Base-by-base conservation (phyloP, 1,139 yeast species). In the Taiozyma sp. region DNA sequence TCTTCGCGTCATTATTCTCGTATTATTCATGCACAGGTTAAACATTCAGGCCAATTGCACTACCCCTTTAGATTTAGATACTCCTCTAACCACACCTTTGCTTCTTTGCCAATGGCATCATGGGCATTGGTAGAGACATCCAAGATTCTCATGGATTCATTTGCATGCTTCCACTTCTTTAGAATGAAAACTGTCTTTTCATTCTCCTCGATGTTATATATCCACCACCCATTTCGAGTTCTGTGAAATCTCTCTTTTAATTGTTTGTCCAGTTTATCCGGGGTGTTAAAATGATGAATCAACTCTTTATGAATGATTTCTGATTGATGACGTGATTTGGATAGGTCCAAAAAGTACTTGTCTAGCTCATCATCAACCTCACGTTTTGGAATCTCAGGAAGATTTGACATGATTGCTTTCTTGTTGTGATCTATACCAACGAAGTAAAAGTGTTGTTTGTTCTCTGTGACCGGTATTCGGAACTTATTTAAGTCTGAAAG, bases 221-320 rank as follows among this genome's bases (percentile, higher is more conserved):
- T 51, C 64, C 64, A 62, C 64, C 65, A 62, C 1, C 62, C 62
- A 46, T 58, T 58, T 28, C 51, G 51, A 6, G 57, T 55, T 9
- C 57, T 47, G 27, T 49, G 50, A n/a, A 62, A 48, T 39, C 50
- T 57, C 42, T 62, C 65, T n/a, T 46, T 28, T 39, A 52, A 36
- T 23, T 46, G 49, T 4, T 16, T 28, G n/a, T 48, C 46, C 3
- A n/a, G 12, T 28, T 30, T 46, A 16, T 48, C 49, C 7, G 49
- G 10, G 12, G 49, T 27, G 8, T 28, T 48, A 14, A 59, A 45
- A 8, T 48, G 32, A 12, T 38, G 10, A 2, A 34, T 49, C 9
- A 62, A 27, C 27, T 59, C 62, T 27, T 51, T 49, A 46, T 62
- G 63, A 2, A 59, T 39, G 2, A 56, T 34, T 7, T 46, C 39